Conservation (phyloP, 78 protist genomes). For the Dictyostelium brefeldianum region DNA sequence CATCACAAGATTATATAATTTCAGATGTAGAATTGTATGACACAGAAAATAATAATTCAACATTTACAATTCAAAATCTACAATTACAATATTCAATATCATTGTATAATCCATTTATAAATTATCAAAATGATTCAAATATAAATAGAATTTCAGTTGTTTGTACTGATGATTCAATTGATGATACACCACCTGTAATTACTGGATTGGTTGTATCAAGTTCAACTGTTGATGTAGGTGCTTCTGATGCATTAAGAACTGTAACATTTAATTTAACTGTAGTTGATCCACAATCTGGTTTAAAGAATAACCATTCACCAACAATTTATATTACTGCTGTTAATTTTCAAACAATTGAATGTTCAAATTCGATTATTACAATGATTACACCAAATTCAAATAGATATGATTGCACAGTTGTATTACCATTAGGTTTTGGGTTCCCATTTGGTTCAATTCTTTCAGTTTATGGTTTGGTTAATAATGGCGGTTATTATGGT, state of each 20-base stretch:
- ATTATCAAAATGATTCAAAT: not conserved
- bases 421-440: constrained; percentile 40
- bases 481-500: constrained; percentile 15
- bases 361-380: not conserved
- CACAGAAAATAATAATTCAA: not conserved
- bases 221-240: not conserved
- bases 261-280: not conserved
- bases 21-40: not conserved
- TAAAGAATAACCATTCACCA: not conserved
- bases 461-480: constrained; percentile 3
- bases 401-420: not conserved
- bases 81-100: not conserved
- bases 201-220: not conserved
- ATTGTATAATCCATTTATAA: constrained; percentile 1
- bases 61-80: not conserved
- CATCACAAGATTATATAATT: not conserved
- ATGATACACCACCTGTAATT: not conserved
- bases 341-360: not conserved
- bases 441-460: not conserved
- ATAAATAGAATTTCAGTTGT: not conserved
- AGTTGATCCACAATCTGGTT: not conserved
- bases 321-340: not conserved
- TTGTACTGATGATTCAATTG: not conserved
- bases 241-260: not conserved
- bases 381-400: no score